Evolutionary conservation across 1,284 basidiomycete species (phyloP), one percentile per base, ranked within the genome.

Genomic region (Xerocomus minutiporus): DNA sequence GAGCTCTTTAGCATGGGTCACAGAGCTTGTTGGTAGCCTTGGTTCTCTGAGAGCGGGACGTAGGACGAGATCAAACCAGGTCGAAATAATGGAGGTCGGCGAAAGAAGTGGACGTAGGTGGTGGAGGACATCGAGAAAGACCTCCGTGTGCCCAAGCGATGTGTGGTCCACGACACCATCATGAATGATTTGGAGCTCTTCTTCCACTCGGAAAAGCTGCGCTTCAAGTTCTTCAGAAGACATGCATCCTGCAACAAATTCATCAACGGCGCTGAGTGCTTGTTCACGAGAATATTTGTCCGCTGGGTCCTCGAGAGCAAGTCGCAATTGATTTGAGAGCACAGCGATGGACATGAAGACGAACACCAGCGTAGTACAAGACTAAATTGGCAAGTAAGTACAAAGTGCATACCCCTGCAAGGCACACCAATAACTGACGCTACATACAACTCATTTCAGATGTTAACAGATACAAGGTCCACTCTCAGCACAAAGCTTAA

Each of bases 31-130:
- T 4, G 84, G 71, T n/a, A 91, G 70, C 58, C 76, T 82, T 31
- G 86, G 82, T 62, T 88, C 82, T 40, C 86, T 82, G 48, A 91
- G 74, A 34, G 86, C 86, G 28, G 86, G 85, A 20, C 88, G 81
- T 3, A 91, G 74, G 32, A 87, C 75, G 28, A 86, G 76, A 62
- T 91, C 87, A 67, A 88, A 91, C 88, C 88, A 91, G 25, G 74
- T 78, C 3, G 82, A 81, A 48, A 88, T 86, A 49, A 90, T 73
- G 26, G 84, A 85, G 5, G 76, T 75, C 9, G 84, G 72, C 5
- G 83, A 73, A 4, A 89, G 71, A 32, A 88, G 72, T 7, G 82
- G 77, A 8, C 73, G 72, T 25, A 91, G 74, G 59, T 81, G 82
- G 57, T 79, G 75, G 7, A 91, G 74, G 23, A 88, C 76, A 17